These are phyloP conservation scores for Canna indica DNA, from an alignment of 176 grass and related monocot species.

Conservation along the genomic window DNA sequence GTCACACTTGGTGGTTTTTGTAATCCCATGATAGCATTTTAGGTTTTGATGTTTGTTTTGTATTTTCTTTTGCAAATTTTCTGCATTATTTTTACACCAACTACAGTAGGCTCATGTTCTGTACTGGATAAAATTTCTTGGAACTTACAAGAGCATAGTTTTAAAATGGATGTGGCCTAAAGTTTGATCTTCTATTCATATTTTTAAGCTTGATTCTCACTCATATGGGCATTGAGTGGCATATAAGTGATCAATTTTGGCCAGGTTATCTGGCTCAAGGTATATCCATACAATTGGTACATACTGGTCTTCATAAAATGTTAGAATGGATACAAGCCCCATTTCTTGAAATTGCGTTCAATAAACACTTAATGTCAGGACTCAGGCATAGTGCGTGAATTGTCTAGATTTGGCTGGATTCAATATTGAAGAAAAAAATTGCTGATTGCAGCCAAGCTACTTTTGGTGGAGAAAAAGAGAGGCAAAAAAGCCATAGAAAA, in stretches of 20 bases:
- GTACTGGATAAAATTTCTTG: not conserved
- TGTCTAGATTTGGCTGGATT: not conserved
- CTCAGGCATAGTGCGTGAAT: not conserved
- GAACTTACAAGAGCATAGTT: no score
- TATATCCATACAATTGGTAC: not conserved
- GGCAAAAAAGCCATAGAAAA: not conserved
- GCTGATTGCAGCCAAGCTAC: not conserved
- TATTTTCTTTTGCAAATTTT: not conserved
- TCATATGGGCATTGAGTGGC: not conserved
- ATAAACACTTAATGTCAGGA: not conserved
- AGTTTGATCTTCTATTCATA: not conserved
- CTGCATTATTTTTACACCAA: not conserved
- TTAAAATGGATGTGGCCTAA: no score
- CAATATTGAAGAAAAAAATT: not conserved
- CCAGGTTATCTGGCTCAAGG: not conserved
- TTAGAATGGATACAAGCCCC: not conserved
- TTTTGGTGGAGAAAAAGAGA: not conserved
- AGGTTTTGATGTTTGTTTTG: not conserved
- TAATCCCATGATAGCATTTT: not conserved
- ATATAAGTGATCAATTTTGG: not conserved
- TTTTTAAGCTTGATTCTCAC: not conserved
- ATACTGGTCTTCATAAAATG: no score
- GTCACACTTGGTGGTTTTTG: not conserved
- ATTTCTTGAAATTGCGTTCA: not conserved
- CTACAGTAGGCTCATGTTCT: not conserved